A percentile compares a stretch with the other conserved stretches of the same genome.
Conservation (phyloP, 768 basidiomycete species). For the Austroboletus festivus region DNA sequence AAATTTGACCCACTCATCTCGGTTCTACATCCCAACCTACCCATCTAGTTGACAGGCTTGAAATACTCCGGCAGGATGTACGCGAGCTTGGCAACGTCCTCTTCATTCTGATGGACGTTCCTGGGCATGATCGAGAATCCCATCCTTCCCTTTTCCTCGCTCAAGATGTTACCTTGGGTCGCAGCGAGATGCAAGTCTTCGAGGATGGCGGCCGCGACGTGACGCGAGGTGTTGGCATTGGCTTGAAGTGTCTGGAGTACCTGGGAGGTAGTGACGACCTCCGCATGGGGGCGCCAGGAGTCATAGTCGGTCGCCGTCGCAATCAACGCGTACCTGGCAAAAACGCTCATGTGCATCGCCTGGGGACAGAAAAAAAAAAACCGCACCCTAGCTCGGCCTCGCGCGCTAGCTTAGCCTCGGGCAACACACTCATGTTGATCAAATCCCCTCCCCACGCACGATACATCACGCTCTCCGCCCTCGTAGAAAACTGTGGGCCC, state of each 20-base stretch:
- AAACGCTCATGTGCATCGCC: background rate
- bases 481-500: slow-evolving; percentile 96
- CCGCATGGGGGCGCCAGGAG: slow-evolving; percentile 81
- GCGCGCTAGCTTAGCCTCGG: slow-evolving; percentile 94
- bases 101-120: slow-evolving; percentile 48
- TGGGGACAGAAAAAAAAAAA: background rate
- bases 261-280: slow-evolving; percentile 84
- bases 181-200: slow-evolving; percentile 65
- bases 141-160: slow-evolving; percentile 81
- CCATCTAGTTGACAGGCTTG: slow-evolving; percentile 8
- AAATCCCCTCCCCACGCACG: slow-evolving; percentile 88
- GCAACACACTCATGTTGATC: slow-evolving; percentile 96
- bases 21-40: no score
- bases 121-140: slow-evolving; percentile 79
- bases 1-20: no score
- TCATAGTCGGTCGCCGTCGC: slow-evolving; percentile 94
- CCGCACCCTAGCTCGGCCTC: slow-evolving; percentile 88
- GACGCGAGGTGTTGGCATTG: slow-evolving; percentile 85
- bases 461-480: slow-evolving; percentile 95
- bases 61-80: slow-evolving; percentile 83
- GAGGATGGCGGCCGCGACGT: slow-evolving; percentile 66
- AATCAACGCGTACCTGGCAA: slow-evolving; percentile 80
- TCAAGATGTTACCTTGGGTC: slow-evolving; percentile 48
- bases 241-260: slow-evolving; percentile 84
- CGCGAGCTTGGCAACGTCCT: slow-evolving; percentile 64